These are phyloP conservation scores for Nephelium lappaceum DNA, from an alignment of 345 rosid species.

Conservation along the genomic window DNA sequence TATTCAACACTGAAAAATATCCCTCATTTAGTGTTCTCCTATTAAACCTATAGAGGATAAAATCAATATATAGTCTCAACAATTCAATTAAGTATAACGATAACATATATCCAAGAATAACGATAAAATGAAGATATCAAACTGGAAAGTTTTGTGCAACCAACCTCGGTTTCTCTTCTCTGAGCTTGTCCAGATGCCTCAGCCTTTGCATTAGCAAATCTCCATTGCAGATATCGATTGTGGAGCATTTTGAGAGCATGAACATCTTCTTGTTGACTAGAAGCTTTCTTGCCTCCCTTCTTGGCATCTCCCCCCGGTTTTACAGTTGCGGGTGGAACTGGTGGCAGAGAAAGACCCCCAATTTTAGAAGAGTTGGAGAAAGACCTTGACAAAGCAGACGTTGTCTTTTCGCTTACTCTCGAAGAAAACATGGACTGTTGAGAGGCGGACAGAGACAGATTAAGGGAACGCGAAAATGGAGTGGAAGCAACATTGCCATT, in stretches of 20 bases:
- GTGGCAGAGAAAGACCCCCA: slow-evolving; percentile 51
- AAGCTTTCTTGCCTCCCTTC: slow-evolving; percentile 49
- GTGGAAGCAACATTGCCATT: slow-evolving; percentile 13
- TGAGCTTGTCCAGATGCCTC: slow-evolving; percentile 54
- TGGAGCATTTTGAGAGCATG: slow-evolving; percentile 70
- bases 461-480: slow-evolving; percentile 41
- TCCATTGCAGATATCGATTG: slow-evolving; percentile 82
- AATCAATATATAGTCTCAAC: background rate
- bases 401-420: slow-evolving; percentile 26
- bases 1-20: too few relatives aligned
- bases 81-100: background rate
- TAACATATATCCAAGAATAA: background rate
- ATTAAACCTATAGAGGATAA: too few relatives aligned
- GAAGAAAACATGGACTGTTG: slow-evolving; percentile 28
- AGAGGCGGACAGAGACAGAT: slow-evolving; percentile 27
- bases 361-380: slow-evolving; percentile 17
- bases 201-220: slow-evolving; percentile 80
- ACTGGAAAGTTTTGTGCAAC: background rate
- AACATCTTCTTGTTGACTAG: slow-evolving; percentile 56
- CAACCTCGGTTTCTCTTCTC: slow-evolving; percentile 72
- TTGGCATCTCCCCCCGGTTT: slow-evolving; percentile 43
- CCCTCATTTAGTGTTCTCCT: too few relatives aligned
- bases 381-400: slow-evolving; percentile 27
- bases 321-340: slow-evolving; percentile 42
- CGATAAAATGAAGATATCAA: background rate